Evolutionary conservation across 257 asterid genomes (phyloP).

Genomic region (Primulina eburnea): DNA sequence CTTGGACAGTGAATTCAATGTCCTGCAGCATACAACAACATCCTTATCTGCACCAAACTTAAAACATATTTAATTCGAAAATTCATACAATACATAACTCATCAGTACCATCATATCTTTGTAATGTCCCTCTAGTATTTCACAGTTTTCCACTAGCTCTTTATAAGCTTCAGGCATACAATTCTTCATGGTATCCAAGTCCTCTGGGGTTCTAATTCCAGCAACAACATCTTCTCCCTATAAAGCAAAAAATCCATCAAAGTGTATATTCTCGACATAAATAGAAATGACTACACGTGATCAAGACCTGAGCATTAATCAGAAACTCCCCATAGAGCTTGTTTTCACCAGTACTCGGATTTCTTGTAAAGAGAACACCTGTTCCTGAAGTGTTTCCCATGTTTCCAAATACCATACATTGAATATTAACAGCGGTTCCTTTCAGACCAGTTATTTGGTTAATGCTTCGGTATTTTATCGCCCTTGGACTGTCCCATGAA

Average conservation of each 20-base stretch:
- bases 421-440: conserved; percentile 97
- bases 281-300: background rate
- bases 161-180: conserved; percentile 84
- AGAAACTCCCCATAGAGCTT: conserved; percentile 95
- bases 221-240: conserved; percentile 99
- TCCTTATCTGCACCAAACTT: background rate
- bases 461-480: conserved; percentile 73
- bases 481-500: conserved; percentile 97
- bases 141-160: conserved; percentile 85
- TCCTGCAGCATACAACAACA: conserved; percentile 42
- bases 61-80: background rate
- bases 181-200: conserved; percentile 69
- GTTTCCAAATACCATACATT: conserved; percentile 98
- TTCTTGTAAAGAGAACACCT: conserved; percentile 92
- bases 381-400: conserved; percentile 98
- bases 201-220: conserved; percentile 93
- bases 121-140: conserved; percentile 78
- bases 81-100: background rate
- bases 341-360: conserved; percentile 92
- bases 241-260: background rate
- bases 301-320: conserved; percentile 84
- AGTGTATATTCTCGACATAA: background rate
- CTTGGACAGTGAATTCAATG: conserved; percentile 95
- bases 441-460: conserved; percentile 82
- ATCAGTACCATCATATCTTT: conserved; percentile 91